phyloP scores from a whole-genome alignment of 148 eudicot species.

The Simmondsia chinensis region DNA sequence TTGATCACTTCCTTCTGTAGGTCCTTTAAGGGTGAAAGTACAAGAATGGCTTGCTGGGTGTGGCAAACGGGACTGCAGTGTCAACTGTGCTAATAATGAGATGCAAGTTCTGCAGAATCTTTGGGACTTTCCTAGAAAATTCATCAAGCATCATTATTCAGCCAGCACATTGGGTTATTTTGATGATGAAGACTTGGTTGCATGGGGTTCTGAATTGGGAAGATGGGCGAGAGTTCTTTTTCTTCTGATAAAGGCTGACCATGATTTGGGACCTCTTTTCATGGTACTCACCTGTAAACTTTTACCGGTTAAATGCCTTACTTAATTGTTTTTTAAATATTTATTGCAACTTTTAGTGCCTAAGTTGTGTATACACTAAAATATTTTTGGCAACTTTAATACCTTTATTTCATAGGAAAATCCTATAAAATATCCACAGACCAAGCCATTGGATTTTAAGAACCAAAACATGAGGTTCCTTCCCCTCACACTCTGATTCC shows the following conservation, averaged over 20 bases:
- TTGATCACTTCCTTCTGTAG: constrained; percentile 24
- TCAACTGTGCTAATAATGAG: constrained; percentile 11
- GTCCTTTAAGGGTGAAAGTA: constrained; percentile 45
- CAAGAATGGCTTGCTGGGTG: constrained; percentile 56
- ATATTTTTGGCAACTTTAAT: too few species aligned
- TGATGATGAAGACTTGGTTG: constrained; percentile 74
- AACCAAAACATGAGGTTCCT: too few species aligned
- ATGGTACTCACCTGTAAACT: constrained; percentile 45
- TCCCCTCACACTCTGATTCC: too few species aligned
- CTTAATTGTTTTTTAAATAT: not conserved
- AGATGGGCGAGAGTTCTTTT: constrained; percentile 88
- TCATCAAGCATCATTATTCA: constrained; percentile 21
- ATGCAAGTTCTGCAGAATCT: constrained; percentile 36
- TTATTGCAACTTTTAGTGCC: not conserved
- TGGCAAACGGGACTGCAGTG: constrained; percentile 13
- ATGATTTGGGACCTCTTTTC: constrained; percentile 40
- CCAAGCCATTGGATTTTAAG: too few species aligned
- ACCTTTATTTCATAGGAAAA: too few species aligned
- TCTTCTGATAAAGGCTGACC: constrained; percentile 46
- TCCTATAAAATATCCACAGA: too few species aligned
- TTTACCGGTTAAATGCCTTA: not conserved
- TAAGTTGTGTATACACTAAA: too few species aligned
- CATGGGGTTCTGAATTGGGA: constrained; percentile 69
- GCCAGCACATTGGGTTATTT: constrained; percentile 18
- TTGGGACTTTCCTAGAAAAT: constrained; percentile 35